Base-by-base conservation (phyloP, 2,329 filamentous ascomycete genomes). In the Ophiostoma sp. region DNA sequence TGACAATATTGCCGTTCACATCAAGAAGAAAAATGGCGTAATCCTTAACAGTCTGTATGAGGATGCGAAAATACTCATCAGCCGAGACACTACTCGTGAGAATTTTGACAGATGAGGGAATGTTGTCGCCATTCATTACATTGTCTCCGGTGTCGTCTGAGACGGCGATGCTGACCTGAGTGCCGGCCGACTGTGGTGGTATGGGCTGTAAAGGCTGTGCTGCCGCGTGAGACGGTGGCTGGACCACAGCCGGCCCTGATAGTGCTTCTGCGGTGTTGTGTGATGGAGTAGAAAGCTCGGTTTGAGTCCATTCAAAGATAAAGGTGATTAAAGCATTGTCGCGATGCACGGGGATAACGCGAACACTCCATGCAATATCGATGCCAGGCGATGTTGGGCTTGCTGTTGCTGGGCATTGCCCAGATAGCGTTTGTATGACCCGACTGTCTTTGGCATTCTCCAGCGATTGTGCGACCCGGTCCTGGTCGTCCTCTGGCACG, bases 1-100 rank as follows among this genome's bases (percentile, higher is more conserved):
- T 87, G 1, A 81, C 81, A 20, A 88, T 81, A 73, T 83, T 78
- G n/a, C 86, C 86, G 3, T 79, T 77, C 0, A 83, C 81, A 68
- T 87, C 85, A 36, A 88, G 80, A 78, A 88, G 84, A 75, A 88
- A 89, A 72, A 89, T 89, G 71, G 86, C 86, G 74, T 87, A 88
- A 72, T 88, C 85, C 76, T 85, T 86, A 74, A 88, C 84, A 0
- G 83, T 85, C 72, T 89, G 84, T 48, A 89, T 81, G 41, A 90
- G 79, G 54, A 88, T 85, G n/a, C 85, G 84, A 75, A 88, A 88
- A 4, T 82, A 83, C 73, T 87, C 84, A 74, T 73, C 71, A 3
- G 33, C 33, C 15, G 72, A 62, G 8, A 71, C 57, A n/a, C 68
- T 52, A 36, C 68, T 62, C 6, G 52, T n/a, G 20, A 66, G 33